These are phyloP conservation scores for Apium graveolens DNA, from an alignment of 129 eudicot genomes.

Conservation along the genomic window DNA sequence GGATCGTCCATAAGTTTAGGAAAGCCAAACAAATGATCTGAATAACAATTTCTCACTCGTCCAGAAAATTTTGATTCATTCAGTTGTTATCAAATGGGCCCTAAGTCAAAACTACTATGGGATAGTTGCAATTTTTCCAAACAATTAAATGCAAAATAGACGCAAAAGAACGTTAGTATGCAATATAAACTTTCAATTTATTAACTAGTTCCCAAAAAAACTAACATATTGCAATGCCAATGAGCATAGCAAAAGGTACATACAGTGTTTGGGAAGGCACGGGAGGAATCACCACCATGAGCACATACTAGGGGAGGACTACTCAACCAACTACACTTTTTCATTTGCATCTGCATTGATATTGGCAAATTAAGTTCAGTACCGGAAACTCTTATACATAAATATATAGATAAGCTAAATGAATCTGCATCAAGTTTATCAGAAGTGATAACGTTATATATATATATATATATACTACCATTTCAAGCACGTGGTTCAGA, in stretches of 20 bases:
- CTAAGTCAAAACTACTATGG: not conserved
- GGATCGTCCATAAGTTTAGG: too few relatives aligned
- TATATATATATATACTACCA: not conserved
- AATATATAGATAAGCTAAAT: not conserved
- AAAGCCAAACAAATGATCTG: too few relatives aligned
- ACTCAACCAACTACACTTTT: slow-evolving; percentile 68
- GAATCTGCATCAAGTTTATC: not conserved
- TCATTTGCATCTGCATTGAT: slow-evolving; percentile 54
- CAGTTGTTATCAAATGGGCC: too few relatives aligned
- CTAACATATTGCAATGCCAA: slow-evolving; percentile 2
- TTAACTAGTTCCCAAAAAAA: not conserved
- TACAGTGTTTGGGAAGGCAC: slow-evolving; percentile 97
- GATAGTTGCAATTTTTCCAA: not conserved
- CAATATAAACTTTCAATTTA: not conserved
- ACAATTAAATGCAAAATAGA: not conserved
- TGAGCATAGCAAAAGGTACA: slow-evolving; percentile 19
- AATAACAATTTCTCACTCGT: too few relatives aligned
- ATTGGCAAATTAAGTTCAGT: slow-evolving; percentile 13
- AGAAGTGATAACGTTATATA: not conserved
- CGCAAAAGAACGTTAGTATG: not conserved
- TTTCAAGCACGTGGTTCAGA: not conserved
- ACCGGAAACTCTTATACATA: not conserved
- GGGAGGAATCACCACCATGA: slow-evolving; percentile 94
- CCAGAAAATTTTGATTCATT: too few relatives aligned
- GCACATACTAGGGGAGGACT: slow-evolving; percentile 94